These are phyloP conservation scores for Trypanosoma cruzi DNA, from an alignment of 208 protist genomes.

Conservation along the genomic window DNA sequence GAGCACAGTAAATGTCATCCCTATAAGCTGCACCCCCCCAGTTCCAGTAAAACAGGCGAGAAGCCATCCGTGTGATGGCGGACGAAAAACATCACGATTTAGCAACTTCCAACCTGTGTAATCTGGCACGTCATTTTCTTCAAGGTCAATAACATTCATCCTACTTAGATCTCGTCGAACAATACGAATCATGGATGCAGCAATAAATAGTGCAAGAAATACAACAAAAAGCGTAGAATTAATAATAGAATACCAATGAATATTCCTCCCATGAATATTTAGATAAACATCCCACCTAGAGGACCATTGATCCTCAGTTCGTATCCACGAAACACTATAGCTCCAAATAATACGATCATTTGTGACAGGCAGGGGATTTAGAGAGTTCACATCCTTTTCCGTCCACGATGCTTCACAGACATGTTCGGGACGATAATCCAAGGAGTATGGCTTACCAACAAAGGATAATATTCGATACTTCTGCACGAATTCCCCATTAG, in stretches of 20 bases:
- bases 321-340: constrained; percentile 52
- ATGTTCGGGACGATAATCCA: constrained; percentile 24
- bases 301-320: constrained; percentile 80
- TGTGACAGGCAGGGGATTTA: constrained; percentile 12
- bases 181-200: constrained; percentile 95
- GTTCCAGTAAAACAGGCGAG: constrained; percentile 91
- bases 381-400: background rate
- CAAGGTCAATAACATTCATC: constrained; percentile 53
- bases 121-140: constrained; percentile 73
- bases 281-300: constrained; percentile 96
- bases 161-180: constrained; percentile 92
- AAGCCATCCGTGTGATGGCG: constrained; percentile 77
- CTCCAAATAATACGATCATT: constrained; percentile 33
- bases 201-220: constrained; percentile 93
- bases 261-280: constrained; percentile 38
- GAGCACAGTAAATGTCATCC: constrained; percentile 80
- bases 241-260: constrained; percentile 96
- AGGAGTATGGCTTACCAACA: constrained; percentile 31
- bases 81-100: constrained; percentile 96
- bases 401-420: background rate
- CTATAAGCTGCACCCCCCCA: constrained; percentile 92
- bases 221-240: constrained; percentile 95
- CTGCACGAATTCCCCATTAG: constrained; percentile 3
- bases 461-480: constrained; percentile 53
- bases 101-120: constrained; percentile 96